Base-by-base conservation (phyloP, 352 stramenopile genomes). In the Thalassiosira hispida region DNA sequence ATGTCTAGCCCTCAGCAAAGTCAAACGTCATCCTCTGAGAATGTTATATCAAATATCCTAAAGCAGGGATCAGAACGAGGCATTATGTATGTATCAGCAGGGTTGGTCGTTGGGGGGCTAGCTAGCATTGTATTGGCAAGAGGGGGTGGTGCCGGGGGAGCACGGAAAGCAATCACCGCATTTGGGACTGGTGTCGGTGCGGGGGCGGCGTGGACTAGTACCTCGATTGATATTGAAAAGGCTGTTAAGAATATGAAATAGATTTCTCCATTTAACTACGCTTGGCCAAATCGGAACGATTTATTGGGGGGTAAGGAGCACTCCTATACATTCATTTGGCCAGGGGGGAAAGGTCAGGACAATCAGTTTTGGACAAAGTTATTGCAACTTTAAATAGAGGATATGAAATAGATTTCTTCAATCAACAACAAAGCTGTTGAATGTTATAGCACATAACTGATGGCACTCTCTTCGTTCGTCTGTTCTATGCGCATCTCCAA, bases 151-250 rank as follows among this genome's bases (percentile, higher is more conserved):
- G 59, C 59, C 14, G 74, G 73, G 14, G 74, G 57, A 40, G 73
- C 83, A 23, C 79, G 88, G n/a, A 90, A 88, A 63, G 84, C 79
- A 16, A 79, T 92, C 46, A 81, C 86, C 29, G 85, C 79, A 47
- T 89, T 93, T 69, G 88, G 88, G 23, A 81, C 70, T 52, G 88
- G 88, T 31, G 35, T 91, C 57, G 88, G 88, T 42, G 56, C 83
- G 2, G 88, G 88, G 51, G 81, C 83, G 20, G 84, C 77, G 11
- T 93, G 88, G 88, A 92, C 84, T 11, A 74, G 76, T 66, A 79
- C 56, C 29, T 90, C 79, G 9, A 92, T 93, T 31, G 76, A 92
- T 68, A 86, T 93, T 46, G 88, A 93, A 67, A 73, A 91, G 61
- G 72, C 73, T 59, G 51, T 81, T 12, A 81, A 79, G 52, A 35